phyloP scores from a whole-genome alignment of 2,329 filamentous ascomycete genomes.

The Chaetomium sp. region DNA sequence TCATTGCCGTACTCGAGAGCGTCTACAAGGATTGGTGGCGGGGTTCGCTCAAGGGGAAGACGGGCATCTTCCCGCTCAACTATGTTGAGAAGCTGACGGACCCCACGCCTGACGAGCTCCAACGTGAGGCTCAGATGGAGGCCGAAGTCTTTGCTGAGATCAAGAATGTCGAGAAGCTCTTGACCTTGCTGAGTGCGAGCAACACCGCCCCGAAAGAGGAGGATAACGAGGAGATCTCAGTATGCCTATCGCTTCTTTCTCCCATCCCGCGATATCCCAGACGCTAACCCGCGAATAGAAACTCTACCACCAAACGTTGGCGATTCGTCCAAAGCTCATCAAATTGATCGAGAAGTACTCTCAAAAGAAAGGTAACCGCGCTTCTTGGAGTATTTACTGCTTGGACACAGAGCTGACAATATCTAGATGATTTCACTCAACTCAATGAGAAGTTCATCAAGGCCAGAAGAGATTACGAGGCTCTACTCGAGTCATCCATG shows the following conservation, averaged over 20 bases:
- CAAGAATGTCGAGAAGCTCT: conserved; percentile 67
- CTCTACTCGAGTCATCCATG: conserved; percentile 95
- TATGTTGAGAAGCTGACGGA: conserved; percentile 98
- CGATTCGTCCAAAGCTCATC: conserved; percentile 94
- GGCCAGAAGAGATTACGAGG: conserved; percentile 92
- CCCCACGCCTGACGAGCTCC: conserved; percentile 89
- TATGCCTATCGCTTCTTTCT: conserved; percentile 42
- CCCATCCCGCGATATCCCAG: neutral
- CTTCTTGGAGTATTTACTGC: neutral
- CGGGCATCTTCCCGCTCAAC: conserved; percentile 96
- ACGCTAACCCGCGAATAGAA: conserved; percentile 48
- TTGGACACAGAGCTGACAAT: conserved; percentile 34
- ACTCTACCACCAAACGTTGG: conserved; percentile 88
- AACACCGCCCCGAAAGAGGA: conserved; percentile 77
- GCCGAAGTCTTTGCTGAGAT: conserved; percentile 67
- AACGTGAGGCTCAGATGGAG: conserved; percentile 96
- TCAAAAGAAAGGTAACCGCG: conserved; percentile 82
- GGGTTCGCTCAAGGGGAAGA: conserved; percentile 89
- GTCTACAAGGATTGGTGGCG: conserved; percentile 99
- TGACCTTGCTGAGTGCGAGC: conserved; percentile 88
- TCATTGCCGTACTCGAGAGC: conserved; percentile 95
- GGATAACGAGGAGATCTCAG: conserved; percentile 96
- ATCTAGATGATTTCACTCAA: conserved; percentile 91
- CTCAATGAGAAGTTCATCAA: conserved; percentile 99
- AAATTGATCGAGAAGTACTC: conserved; percentile 99